Evolutionary conservation across 371 early-diverging fungal genomes (phyloP).

Genomic region (Vairimorpha ceranae): DNA sequence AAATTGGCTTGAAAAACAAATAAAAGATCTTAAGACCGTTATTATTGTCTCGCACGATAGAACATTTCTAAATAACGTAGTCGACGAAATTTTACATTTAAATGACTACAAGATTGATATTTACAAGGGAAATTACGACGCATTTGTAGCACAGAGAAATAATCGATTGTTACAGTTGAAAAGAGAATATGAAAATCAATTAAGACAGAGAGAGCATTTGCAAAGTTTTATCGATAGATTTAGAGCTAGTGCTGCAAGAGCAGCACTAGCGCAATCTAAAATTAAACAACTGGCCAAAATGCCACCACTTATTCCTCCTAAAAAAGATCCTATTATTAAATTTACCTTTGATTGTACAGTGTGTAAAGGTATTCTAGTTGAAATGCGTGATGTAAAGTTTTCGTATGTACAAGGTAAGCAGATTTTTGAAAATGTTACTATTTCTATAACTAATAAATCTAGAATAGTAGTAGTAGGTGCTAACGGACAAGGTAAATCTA

Average conservation of each 20-base stretch:
- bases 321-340: slow-evolving; percentile 37
- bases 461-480: slow-evolving; percentile 71
- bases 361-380: slow-evolving; percentile 36
- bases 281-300: slow-evolving; percentile 92
- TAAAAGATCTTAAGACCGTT: slow-evolving; percentile 77
- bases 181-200: slow-evolving; percentile 68
- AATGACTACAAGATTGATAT: slow-evolving; percentile 73
- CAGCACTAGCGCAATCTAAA: slow-evolving; percentile 91
- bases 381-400: slow-evolving; percentile 37
- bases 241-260: slow-evolving; percentile 92
- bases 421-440: slow-evolving; percentile 66
- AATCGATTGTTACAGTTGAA: slow-evolving; percentile 78
- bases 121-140: slow-evolving; percentile 92
- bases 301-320: slow-evolving; percentile 12
- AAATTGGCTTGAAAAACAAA: slow-evolving; percentile 83
- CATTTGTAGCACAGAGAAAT: slow-evolving; percentile 78
- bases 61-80: slow-evolving; percentile 90
- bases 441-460: slow-evolving; percentile 68
- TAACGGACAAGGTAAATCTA: slow-evolving; percentile 78
- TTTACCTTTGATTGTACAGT: slow-evolving; percentile 32
- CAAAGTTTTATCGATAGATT: slow-evolving; percentile 94
- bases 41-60: slow-evolving; percentile 89
- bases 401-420: slow-evolving; percentile 1
- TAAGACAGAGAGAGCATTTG: slow-evolving; percentile 70
- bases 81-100: slow-evolving; percentile 83